Evolutionary conservation across 2,329 filamentous ascomycete species (phyloP), one percentile per base, ranked within the genome.

Genomic region (Coleophoma cylindrospora): DNA sequence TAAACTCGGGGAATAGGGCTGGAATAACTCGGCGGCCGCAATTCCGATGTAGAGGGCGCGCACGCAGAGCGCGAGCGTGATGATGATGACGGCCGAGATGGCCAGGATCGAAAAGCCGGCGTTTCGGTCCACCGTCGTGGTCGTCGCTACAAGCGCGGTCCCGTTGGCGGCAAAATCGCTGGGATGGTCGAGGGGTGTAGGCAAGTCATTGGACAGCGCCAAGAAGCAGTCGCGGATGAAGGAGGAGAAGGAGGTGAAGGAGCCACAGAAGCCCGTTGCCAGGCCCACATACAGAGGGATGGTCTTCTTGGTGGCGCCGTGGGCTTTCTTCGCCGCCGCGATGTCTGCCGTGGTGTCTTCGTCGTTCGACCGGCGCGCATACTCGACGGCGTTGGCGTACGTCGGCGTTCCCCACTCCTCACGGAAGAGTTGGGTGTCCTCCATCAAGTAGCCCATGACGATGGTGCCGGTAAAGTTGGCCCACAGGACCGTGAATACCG

Each of bases 241-340:
- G 27, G 27, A 27, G 2, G 83, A 81, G 68, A 95, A 95, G 11
- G 86, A 90, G 0, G 90, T 96, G 62, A 91, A 87, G 54, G 87
- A 91, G 54, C 91, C 88, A 61, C 89, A 95, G 67, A 91, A 91
- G n/a, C 86, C 91, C 0, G 86, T 94, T 0, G 88, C 80, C 5
- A 96, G 79, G 43, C 87, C 90, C 50, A 95, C 85, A 63, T 94
- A 95, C 0, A 95, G 74, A 0, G 91, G 90, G 19, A 94, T 86
- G 0, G 86, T 87, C 71, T 94, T 94, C 64, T 95, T 95, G 19
- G 74, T 68, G 4, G 82, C 73, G 38, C 77, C 66, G 60, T 86
- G 79, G 1, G 73, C 74, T 60, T 83, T 77, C 57, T 73, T 75
- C 4, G 70, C 70, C 1, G 37, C 37, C 11, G 14, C 37, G 13